Base-by-base conservation (phyloP, 495 filamentous ascomycete genomes). In the Penicillium pancosmium region DNA sequence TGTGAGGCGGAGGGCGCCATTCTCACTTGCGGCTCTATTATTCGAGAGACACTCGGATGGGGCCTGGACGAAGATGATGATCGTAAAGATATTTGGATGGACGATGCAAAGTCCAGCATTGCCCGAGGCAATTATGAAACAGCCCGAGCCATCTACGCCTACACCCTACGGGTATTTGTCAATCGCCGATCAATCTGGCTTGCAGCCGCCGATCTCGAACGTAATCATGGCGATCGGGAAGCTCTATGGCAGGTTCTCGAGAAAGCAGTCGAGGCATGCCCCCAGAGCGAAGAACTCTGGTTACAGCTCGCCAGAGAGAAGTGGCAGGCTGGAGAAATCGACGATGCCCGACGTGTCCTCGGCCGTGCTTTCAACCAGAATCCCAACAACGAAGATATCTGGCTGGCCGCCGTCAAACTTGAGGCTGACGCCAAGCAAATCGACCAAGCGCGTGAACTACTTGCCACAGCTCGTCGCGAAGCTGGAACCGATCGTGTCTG, bases 1-100 rank as follows among this genome's bases (percentile, higher is more conserved):
- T 96, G 94, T 70, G 94, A 99, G 74, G 88, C 90, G 44, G 94
- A 98, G 69, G 92, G 90, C 15, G 93, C 92, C 12, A 77, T 92
- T 6, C 80, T 93, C 47, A 97, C 95, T 0, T 96, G 91, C 65
- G 84, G 84, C 55, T 87, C 88, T 33, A 97, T 98, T 68, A 89
- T 99, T 62, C 83, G 86, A 36, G 92, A 97, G 65, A 99, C 95
- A 0, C 84, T 99, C 7, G 94, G 93, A 35, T 98, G 89, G 83
- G 86, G 90, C 3, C 77, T 99, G 15, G 95, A 97, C 59, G 94
- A 98, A 75, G 95, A 99, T 68, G 94, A 98, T 64, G 92, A 97
- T 64, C 88, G 94, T 2, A 96, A 95, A 67, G 90, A 97, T 54
- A 88, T 91, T 16, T 98, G 92, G 91, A 87, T 93, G 79, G 91